Percentiles rank a stretch among this genome's conserved stretches.
Conservation (phyloP, 2,329 filamentous ascomycete species). For the Phoma sp. region DNA sequence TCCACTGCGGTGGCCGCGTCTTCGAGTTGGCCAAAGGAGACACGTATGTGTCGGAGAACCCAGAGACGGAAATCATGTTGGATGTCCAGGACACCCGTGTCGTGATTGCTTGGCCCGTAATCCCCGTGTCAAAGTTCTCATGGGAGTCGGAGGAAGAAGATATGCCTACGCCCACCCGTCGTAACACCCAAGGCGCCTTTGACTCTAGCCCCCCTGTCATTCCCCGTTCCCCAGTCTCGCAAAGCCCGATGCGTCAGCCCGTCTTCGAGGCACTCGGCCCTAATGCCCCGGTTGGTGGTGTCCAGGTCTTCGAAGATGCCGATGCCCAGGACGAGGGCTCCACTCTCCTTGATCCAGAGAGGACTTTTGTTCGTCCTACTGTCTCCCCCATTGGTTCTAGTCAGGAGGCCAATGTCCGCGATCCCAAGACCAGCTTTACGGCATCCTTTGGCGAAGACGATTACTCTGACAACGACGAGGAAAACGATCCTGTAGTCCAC, state of each 20-base stretch:
- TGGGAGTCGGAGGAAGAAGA: constrained; percentile 66
- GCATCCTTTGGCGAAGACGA: constrained; percentile 59
- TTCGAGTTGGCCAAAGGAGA: constrained; percentile 89
- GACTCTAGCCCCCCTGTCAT: constrained; percentile 68
- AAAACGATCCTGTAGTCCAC: constrained; percentile 91
- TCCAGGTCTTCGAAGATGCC: constrained; percentile 50
- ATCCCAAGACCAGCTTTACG: constrained; percentile 35
- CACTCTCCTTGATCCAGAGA: constrained; percentile 33
- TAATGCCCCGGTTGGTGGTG: constrained; percentile 28
- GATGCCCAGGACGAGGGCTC: constrained; percentile 37
- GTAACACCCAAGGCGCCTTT: constrained; percentile 51
- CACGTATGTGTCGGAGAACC: constrained; percentile 87
- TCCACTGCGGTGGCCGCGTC: constrained; percentile 87
- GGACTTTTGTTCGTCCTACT: constrained; percentile 40
- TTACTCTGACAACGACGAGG: constrained; percentile 78
- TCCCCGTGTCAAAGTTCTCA: constrained; percentile 59
- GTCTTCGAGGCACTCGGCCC: constrained; percentile 49
- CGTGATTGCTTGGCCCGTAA: constrained; percentile 82
- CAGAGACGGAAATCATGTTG: constrained; percentile 88
- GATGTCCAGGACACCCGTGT: constrained; percentile 94
- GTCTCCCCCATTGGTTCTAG: constrained; percentile 31
- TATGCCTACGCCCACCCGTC: constrained; percentile 44
- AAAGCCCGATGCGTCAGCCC: constrained; percentile 62
- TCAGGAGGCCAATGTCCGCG: constrained; percentile 21
- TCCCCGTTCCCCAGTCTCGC: constrained; percentile 80